Evolutionary conservation across 2,329 filamentous ascomycete species (phyloP).

Genomic region (Aspergillus japonicus): DNA sequence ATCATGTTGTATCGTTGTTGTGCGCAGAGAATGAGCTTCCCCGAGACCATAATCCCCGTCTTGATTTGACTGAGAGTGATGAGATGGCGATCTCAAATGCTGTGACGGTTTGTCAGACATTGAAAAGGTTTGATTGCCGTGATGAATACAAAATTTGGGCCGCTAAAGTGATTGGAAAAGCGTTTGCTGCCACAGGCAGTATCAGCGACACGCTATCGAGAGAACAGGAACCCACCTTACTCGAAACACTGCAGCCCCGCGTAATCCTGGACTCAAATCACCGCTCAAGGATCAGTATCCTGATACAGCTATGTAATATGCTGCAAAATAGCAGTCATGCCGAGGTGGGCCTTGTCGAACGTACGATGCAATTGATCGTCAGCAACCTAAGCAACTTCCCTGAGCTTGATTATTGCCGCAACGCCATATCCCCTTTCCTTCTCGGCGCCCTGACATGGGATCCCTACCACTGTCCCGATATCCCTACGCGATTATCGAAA

Average conservation of each 20-base stretch:
- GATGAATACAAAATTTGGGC: constrained; percentile 79
- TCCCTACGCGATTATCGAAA: constrained; percentile 24
- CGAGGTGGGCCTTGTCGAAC: constrained; percentile 45
- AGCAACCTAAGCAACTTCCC: constrained; percentile 31
- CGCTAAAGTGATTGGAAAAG: constrained; percentile 76
- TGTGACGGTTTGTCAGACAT: constrained; percentile 73
- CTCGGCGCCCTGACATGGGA: constrained; percentile 45
- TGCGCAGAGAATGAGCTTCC: constrained; percentile 71
- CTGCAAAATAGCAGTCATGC: constrained; percentile 58
- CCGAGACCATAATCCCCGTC: constrained; percentile 45
- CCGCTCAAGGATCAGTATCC: constrained; percentile 61
- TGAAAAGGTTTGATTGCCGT: constrained; percentile 62
- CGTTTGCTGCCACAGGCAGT: constrained; percentile 74
- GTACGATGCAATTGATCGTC: constrained; percentile 45
- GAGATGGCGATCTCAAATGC: constrained; percentile 61
- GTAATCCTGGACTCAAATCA: constrained; percentile 18
- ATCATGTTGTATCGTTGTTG: constrained; percentile 51
- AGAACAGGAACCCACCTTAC: constrained; percentile 36
- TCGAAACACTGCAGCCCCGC: constrained; percentile 14
- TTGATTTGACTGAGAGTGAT: constrained; percentile 71
- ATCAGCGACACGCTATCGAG: constrained; percentile 51
- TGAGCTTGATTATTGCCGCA: constrained; percentile 35
- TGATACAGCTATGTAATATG: constrained; percentile 62
- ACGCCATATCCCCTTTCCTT: constrained; percentile 37
- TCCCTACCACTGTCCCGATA: constrained; percentile 40